Evolutionary conservation across 73 alveolate species (phyloP), one percentile per base, ranked within the genome.

Genomic region (Stentor coeruleus): DNA sequence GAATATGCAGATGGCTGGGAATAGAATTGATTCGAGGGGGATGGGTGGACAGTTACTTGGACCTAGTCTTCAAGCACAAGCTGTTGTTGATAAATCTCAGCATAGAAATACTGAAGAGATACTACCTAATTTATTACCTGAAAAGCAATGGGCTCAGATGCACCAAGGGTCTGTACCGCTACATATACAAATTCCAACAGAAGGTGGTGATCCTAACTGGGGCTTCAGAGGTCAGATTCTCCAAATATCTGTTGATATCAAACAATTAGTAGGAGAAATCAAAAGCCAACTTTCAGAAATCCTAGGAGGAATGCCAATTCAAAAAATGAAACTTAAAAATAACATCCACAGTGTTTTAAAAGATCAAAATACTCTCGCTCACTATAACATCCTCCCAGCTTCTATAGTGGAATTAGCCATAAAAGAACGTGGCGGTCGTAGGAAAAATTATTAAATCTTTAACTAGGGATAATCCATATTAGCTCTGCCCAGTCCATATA

Each of bases 111-210:
- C n/a, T 31, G 79, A 66, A 1, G 79, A 66, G 37, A 26, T 31
- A 0, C 0, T 20, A 2, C n/a, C 40, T 1, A 66, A 74, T 14
- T 82, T 87, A 4, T 77, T 81, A 38, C 36, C 89, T 3, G 93
- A 87, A 41, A 73, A 59, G 6, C 81, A 87, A 74, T 87, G 93
- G 93, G 39, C 86, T 2, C 57, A 81, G 28, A 79, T 87, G 30
- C 86, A 82, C 81, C 84, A 87, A 3, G 85, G 86, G 14, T 59
- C 81, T 30, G 37, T 83, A 3, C 41, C 60, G 26, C 3, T 87
- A 6, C 58, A 73, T 31, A 58, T 86, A 20, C 59, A 58, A 20
- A 58, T 39, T 1, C 86, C 89, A 3, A 37, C n/a, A 1, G 55
- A 15, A 11, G 35, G 82, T 3, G 79, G 59, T 4, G 87, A 81